Evolutionary conservation across 257 asterid species (phyloP).

Genomic region (Solanum chilense): DNA sequence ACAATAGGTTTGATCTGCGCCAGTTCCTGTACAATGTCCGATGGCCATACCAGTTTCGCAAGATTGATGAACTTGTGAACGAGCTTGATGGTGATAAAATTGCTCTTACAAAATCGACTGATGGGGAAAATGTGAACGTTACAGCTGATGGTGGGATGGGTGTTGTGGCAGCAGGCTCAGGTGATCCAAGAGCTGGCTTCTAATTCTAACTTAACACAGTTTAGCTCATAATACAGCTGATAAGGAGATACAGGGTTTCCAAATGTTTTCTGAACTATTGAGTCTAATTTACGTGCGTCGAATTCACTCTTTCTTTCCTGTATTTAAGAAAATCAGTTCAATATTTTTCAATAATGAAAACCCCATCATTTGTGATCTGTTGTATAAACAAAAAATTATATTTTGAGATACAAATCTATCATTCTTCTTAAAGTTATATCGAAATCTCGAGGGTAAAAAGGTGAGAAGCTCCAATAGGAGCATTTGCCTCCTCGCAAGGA

Average conservation of each 20-base stretch:
- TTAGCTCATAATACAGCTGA: background rate
- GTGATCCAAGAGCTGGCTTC: constrained; percentile 76
- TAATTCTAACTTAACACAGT: background rate
- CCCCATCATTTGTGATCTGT: background rate
- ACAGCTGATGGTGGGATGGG: constrained; percentile 61
- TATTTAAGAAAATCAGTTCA: background rate
- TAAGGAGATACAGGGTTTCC: background rate
- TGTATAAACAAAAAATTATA: background rate
- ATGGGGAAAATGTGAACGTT: constrained; percentile 6
- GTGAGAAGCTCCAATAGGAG: too few relatives aligned
- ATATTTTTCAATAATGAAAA: background rate
- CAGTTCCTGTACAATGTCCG: constrained; percentile 76
- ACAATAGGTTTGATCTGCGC: constrained; percentile 86
- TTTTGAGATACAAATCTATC: background rate
- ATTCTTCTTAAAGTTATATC: background rate
- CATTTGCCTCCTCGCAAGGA: too few relatives aligned
- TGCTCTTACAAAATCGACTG: background rate
- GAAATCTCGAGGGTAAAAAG: too few relatives aligned
- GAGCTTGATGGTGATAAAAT: constrained; percentile 19
- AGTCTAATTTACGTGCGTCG: background rate
- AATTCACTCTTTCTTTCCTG: background rate
- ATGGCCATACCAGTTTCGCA: constrained; percentile 86
- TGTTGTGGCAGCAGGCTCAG: constrained; percentile 76
- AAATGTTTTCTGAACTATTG: background rate
- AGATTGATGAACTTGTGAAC: constrained; percentile 67